These are phyloP conservation scores for Solanum hybrid DNA, from an alignment of 305 asterid species.

Conservation along the genomic window DNA sequence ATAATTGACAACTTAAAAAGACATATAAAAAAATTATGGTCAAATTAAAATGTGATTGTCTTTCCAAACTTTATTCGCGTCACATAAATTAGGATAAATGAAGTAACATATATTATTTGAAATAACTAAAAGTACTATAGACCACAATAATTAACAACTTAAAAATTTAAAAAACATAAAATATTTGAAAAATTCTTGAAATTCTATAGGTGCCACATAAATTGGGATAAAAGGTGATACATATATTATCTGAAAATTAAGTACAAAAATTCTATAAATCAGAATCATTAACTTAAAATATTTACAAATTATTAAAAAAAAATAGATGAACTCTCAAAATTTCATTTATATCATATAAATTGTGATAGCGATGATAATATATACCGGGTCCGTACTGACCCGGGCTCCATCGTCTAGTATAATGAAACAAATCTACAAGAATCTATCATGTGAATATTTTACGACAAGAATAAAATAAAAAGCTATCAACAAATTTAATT, in stretches of 20 bases:
- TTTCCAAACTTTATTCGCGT: too few relatives aligned
- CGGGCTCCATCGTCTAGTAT: neutral
- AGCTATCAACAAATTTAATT: neutral
- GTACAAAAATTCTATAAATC: neutral
- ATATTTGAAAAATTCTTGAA: neutral
- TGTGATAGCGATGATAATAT: too few relatives aligned
- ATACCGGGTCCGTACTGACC: accelerated
- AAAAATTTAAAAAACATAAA: neutral
- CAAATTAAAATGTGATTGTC: too few relatives aligned
- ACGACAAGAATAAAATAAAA: neutral
- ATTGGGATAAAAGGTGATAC: neutral
- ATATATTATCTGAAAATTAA: too few relatives aligned
- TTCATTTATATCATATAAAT: too few relatives aligned
- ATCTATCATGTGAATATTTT: neutral
- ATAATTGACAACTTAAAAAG: too few relatives aligned
- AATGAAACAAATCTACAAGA: neutral
- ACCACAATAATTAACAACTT: neutral
- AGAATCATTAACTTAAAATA: neutral
- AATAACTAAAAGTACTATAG: neutral
- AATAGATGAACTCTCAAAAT: neutral
- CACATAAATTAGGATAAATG: too few relatives aligned
- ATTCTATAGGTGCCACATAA: neutral
- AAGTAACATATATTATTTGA: too few relatives aligned
- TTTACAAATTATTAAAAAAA: neutral
- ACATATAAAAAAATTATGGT: too few relatives aligned